phyloP scores from a whole-genome alignment of 352 stramenopile species.

The Globisporangium abappressorium region DNA sequence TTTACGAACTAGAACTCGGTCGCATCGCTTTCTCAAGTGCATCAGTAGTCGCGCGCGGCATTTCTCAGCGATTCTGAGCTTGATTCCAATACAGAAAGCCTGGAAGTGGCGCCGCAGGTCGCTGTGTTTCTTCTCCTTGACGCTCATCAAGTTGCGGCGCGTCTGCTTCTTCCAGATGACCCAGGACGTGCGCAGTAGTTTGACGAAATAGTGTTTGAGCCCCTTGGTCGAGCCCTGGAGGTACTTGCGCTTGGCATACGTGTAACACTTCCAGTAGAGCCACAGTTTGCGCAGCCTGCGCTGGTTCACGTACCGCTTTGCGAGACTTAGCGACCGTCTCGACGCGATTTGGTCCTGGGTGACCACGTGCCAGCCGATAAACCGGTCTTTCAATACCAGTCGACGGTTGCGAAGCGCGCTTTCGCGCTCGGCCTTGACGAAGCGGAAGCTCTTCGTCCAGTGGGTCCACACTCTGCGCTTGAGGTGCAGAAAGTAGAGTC shows the following conservation, averaged over 20 bases:
- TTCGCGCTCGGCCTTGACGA: constrained; percentile 21
- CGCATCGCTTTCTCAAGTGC: constrained; percentile 26
- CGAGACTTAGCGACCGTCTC: constrained; percentile 46
- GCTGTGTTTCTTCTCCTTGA: constrained; percentile 45
- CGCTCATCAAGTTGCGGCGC: constrained; percentile 32
- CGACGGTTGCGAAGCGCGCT: constrained; percentile 22
- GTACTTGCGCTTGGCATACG: constrained; percentile 59
- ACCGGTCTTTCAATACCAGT: constrained; percentile 24
- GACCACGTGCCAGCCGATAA: constrained; percentile 41
- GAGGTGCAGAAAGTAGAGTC: constrained; percentile 22
- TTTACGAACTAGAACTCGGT: constrained; percentile 21
- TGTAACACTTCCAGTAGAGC: constrained; percentile 80
- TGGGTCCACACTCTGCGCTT: constrained; percentile 30
- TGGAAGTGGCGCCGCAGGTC: constrained; percentile 50
- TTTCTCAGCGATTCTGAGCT: constrained; percentile 22
- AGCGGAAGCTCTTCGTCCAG: constrained; percentile 28
- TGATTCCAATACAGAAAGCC: constrained; percentile 39
- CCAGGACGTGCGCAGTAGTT: constrained; percentile 60
- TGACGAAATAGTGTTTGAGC: constrained; percentile 74
- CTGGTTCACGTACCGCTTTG: constrained; percentile 61
- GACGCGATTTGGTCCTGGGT: constrained; percentile 32
- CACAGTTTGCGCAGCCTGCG: constrained; percentile 63
- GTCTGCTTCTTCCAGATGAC: constrained; percentile 20
- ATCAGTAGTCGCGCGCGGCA: constrained; percentile 23
- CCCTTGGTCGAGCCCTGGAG: constrained; percentile 68